Evolutionary conservation across 768 basidiomycete species (phyloP).

Genomic region (Coprinellus micaceus): DNA sequence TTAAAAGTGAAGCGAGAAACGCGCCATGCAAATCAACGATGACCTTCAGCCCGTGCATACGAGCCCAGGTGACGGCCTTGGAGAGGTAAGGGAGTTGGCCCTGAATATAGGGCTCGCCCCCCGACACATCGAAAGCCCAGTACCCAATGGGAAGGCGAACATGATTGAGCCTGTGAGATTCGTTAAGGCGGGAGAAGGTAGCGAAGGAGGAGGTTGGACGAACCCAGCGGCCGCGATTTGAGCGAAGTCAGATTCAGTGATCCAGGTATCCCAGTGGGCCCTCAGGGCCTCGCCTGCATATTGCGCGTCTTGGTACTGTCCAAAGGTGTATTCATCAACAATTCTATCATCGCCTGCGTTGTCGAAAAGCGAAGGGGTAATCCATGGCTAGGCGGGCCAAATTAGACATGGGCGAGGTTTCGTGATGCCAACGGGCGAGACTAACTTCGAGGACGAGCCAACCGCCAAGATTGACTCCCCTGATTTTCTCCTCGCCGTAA

Average conservation of each 20-base stretch:
- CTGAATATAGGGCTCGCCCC: slow-evolving; percentile 75
- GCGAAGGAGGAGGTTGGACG: slow-evolving; percentile 14
- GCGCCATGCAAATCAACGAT: slow-evolving; percentile 73
- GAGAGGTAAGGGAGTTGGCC: slow-evolving; percentile 70
- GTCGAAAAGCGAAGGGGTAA: slow-evolving; percentile 74
- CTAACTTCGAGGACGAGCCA: slow-evolving; percentile 47
- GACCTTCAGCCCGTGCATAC: slow-evolving; percentile 66
- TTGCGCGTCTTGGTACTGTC: slow-evolving; percentile 50
- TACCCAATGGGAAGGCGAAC: slow-evolving; percentile 85
- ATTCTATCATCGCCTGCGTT: slow-evolving; percentile 55
- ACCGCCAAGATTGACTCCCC: slow-evolving; percentile 80
- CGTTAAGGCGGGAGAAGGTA: not conserved
- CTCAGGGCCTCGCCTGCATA: slow-evolving; percentile 51
- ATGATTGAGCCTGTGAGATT: slow-evolving; percentile 63
- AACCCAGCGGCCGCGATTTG: slow-evolving; percentile 76
- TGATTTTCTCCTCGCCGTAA: slow-evolving; percentile 69
- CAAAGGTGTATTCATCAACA: slow-evolving; percentile 78
- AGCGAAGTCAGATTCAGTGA: slow-evolving; percentile 76
- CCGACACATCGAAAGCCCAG: slow-evolving; percentile 81
- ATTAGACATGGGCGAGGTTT: not conserved
- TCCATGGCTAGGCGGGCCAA: slow-evolving; percentile 56
- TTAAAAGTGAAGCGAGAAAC: slow-evolving; percentile 3
- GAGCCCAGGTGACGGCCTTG: slow-evolving; percentile 70
- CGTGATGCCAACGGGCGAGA: not conserved
- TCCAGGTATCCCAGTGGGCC: slow-evolving; percentile 80